Evolutionary conservation across 768 basidiomycete species (phyloP), one percentile per base, ranked within the genome.

Genomic region (Pleurotus giganteus): DNA sequence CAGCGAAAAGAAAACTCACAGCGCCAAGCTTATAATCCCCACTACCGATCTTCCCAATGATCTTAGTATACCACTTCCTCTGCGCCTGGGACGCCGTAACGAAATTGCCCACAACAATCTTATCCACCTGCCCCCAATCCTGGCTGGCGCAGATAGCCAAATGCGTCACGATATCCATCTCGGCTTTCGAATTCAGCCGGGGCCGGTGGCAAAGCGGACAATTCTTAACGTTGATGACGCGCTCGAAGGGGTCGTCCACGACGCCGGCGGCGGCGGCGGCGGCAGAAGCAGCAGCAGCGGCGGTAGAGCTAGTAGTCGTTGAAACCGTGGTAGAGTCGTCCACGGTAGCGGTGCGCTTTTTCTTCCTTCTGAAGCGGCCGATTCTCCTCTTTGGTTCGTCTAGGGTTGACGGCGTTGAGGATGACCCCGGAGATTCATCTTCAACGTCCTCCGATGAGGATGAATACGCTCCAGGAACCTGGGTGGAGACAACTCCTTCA

Each of bases 71-170:
- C 89, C 93, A 98, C 73, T 99, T 99, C 64, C 96, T 77, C 76
- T 98, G 95, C 58, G 96, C 96, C 74, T 97, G 94, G 60, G 82
- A 86, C 4, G 91, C 88, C 0, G 95, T 98, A 2, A 98, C 95
- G 60, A 91, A 99, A 65, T 96, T 94, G 15, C 91, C 88, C 11
- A 96, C 94, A 41, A 97, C 84, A 59, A 98, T 92, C 58, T 87
- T 69, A 63, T 97, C 88, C 26, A 98, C 88, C 57, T 86, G 81
- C 32, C 80, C 84, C 94, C 95, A 98, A 67, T 98, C 97, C 61
- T 86, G 82, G 59, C 88, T 91, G 8, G 97, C 94, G 63, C 96
- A 99, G 8, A 98, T 84, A 1, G 94, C 97, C n/a, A 99, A 71
- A 69, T 99, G 96, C 21, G 97, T 98, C 50, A 99, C 77, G 63